Conservation (phyloP, 2,329 filamentous ascomycete genomes). For the Colletotrichum tamarilloi region DNA sequence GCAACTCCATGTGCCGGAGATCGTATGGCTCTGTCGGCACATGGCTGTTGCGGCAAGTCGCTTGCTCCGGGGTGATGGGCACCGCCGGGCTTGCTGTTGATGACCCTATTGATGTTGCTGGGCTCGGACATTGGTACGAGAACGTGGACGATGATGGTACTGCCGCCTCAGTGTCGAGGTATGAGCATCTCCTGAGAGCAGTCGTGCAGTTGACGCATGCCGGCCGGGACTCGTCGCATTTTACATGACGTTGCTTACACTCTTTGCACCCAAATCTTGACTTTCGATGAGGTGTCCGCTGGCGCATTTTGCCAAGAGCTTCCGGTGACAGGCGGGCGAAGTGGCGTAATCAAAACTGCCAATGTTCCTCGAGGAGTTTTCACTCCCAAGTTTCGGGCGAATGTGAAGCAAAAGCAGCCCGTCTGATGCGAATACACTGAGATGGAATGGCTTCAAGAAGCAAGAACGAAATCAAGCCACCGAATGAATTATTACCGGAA, state of each 20-base stretch:
- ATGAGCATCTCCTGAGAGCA: constrained; percentile 50
- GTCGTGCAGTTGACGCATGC: constrained; percentile 53
- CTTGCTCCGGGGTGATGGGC: background rate
- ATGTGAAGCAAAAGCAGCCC: background rate
- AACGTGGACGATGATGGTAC: constrained; percentile 1
- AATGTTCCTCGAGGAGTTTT: background rate
- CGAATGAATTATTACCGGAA: too few relatives aligned
- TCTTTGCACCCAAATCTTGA: constrained; percentile 53
- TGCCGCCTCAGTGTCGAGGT: constrained; percentile 11
- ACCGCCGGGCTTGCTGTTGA: background rate
- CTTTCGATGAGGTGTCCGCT: constrained; percentile 46
- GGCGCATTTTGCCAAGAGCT: constrained; percentile 4
- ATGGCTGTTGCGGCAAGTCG: background rate
- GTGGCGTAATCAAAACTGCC: too few relatives aligned
- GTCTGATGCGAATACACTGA: too few relatives aligned
- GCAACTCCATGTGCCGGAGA: constrained; percentile 16
- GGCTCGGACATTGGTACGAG: constrained; percentile 14
- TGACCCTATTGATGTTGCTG: constrained; percentile 10
- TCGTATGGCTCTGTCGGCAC: constrained; percentile 15
- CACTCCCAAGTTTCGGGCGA: background rate
- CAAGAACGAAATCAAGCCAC: too few relatives aligned
- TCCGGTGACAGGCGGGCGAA: too few relatives aligned
- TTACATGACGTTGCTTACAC: constrained; percentile 54
- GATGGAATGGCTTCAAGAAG: too few relatives aligned
- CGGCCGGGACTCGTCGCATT: constrained; percentile 55